Conservation (phyloP, 148 eudicot species). For the Rhododendron williamsianum region DNA sequence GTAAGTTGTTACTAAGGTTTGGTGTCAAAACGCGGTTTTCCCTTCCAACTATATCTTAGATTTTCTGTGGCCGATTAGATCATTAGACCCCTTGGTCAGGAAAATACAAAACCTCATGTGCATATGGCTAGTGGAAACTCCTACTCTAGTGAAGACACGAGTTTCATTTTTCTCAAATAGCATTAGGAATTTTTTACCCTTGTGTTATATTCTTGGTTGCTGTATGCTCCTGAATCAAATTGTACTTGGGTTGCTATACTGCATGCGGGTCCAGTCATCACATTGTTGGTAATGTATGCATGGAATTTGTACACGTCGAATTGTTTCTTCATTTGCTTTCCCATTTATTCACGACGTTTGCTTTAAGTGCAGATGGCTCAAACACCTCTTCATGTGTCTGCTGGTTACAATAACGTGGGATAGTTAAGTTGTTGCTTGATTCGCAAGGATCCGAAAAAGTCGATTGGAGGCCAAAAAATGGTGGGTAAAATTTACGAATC, state of each 20-base stretch:
- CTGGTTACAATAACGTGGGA: constrained; percentile 84
- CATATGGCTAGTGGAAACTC: neutral
- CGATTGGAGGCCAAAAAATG: constrained; percentile 98
- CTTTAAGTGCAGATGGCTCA: constrained; percentile 65
- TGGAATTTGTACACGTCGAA: neutral
- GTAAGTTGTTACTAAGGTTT: neutral
- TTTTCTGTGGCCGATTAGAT: neutral
- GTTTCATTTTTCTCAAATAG: neutral
- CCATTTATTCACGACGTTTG: neutral
- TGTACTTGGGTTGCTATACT: neutral
- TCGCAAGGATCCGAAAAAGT: constrained; percentile 65
- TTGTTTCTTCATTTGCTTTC: neutral
- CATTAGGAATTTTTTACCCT: neutral
- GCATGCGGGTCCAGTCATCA: neutral
- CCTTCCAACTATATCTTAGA: neutral
- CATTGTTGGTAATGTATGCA: neutral
- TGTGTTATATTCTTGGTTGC: neutral
- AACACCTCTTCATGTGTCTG: constrained; percentile 91
- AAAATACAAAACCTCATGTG: neutral
- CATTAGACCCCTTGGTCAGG: neutral
- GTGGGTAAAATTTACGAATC: constrained; percentile 28
- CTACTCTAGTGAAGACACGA: neutral
- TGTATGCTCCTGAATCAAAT: neutral
- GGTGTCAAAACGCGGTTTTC: neutral
- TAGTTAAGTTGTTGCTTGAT: constrained; percentile 61